phyloP scores from a whole-genome alignment of 73 alveolate species.

The Paraurostyla sp. region DNA sequence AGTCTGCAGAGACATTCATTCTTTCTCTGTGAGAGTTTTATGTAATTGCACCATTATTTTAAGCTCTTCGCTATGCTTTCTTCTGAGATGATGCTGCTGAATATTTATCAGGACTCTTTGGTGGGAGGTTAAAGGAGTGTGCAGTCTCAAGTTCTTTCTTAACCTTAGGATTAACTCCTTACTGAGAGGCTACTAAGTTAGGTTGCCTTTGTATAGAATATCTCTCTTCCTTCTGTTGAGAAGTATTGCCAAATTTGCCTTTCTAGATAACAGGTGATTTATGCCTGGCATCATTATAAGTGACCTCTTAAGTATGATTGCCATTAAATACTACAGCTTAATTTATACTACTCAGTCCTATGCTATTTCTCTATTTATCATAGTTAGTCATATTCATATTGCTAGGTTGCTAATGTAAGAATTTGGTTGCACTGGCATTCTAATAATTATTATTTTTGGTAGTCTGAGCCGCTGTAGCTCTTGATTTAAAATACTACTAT shows the following conservation, averaged over 20 bases:
- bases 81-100: slow-evolving; percentile 14
- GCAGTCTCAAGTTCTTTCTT: background rate
- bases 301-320: background rate
- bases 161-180: no score
- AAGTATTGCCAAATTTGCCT: no score
- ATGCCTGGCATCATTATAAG: background rate
- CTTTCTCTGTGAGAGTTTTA: slow-evolving; percentile 10
- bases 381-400: background rate
- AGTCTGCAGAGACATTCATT: slow-evolving; percentile 21
- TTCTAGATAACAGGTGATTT: background rate
- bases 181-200: no score
- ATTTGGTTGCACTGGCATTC: background rate
- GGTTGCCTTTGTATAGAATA: no score
- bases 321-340: background rate
- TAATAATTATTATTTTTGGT: background rate
- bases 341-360: background rate
- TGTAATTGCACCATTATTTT: background rate
- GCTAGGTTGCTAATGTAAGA: background rate
- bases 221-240: no score
- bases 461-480: background rate
- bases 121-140: background rate
- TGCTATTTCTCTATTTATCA: background rate
- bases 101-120: slow-evolving; percentile 26
- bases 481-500: background rate
- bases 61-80: background rate